These are phyloP conservation scores for Paspalum vaginatum DNA, from an alignment of 176 grass and related monocot genomes.

Conservation along the genomic window DNA sequence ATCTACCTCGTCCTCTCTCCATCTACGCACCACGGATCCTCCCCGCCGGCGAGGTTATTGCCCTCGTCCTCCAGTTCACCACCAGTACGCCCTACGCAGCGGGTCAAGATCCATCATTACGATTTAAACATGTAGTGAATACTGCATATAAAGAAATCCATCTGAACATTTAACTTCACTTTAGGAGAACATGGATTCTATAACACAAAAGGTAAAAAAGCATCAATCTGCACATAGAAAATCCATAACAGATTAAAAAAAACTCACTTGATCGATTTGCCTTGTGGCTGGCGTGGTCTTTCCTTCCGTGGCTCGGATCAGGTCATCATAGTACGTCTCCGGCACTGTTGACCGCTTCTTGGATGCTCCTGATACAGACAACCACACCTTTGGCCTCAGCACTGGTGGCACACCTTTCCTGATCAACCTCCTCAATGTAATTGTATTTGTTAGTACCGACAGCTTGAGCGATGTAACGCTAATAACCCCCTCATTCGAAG, in stretches of 20 bases:
- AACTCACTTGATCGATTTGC: constrained; percentile 95
- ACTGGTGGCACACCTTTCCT: constrained; percentile 79
- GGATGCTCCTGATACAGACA: constrained; percentile 79
- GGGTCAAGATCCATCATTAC: not conserved
- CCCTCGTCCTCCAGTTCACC: too few species aligned
- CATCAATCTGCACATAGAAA: constrained; percentile 2
- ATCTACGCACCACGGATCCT: too few species aligned
- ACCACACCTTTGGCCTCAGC: constrained; percentile 85
- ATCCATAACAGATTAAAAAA: constrained; percentile 19
- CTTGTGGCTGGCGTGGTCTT: constrained; percentile 84
- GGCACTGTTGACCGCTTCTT: constrained; percentile 95
- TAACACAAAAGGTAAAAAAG: not conserved
- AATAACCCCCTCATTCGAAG: constrained; percentile 63
- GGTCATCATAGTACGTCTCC: constrained; percentile 93
- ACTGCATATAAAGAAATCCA: not conserved
- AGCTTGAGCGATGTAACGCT: constrained; percentile 78
- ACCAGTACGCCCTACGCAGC: too few species aligned
- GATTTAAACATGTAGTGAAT: not conserved
- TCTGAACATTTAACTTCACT: not conserved
- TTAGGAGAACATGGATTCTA: not conserved
- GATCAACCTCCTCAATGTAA: constrained; percentile 80
- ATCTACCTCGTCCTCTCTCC: too few species aligned
- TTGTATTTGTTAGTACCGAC: constrained; percentile 69
- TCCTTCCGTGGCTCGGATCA: constrained; percentile 79
- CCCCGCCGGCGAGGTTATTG: too few species aligned